A percentile compares a stretch with the other conserved stretches of the same genome.
These are phyloP conservation scores for Ophioceras dolichostomum DNA, from an alignment of 2,329 filamentous ascomycete genomes.

Conservation along the genomic window DNA sequence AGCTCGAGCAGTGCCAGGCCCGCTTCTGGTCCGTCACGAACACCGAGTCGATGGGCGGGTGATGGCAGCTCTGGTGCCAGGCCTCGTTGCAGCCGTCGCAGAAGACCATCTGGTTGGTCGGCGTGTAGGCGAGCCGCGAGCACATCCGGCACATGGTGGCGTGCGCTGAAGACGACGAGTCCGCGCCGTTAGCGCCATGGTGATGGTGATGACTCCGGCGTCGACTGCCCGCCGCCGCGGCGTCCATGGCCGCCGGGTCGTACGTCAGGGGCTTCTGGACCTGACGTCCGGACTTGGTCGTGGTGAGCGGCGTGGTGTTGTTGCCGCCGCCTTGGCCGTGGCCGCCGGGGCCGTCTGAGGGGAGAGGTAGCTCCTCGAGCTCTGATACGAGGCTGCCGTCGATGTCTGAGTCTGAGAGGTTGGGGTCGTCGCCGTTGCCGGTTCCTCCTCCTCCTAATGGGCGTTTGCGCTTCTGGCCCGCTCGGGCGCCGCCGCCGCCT, in stretches of 20 bases:
- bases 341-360: constrained; percentile 8
- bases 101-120: constrained; percentile 72
- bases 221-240: constrained; percentile 9
- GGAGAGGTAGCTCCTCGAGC: constrained; percentile 16
- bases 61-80: constrained; percentile 76
- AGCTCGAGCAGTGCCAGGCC: constrained; percentile 61
- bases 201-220: too few species aligned
- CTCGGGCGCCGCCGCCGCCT: not conserved
- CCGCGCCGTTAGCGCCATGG: too few species aligned
- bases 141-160: constrained; percentile 57
- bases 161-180: too few species aligned
- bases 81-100: constrained; percentile 70
- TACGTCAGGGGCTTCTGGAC: constrained; percentile 53
- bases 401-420: too few species aligned
- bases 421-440: too few species aligned
- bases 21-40: constrained; percentile 53
- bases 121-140: constrained; percentile 56
- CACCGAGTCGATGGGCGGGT: constrained; percentile 59
- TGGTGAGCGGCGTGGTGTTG: constrained; percentile 44
- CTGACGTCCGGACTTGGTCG: constrained; percentile 64
- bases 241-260: constrained; percentile 40
- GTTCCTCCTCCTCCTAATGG: constrained; percentile 7
- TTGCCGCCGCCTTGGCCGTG: constrained; percentile 5
- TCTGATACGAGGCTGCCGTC: too few species aligned
- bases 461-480: constrained; percentile 7